A percentile compares a stretch with the other conserved stretches of the same genome.
phyloP scores from a whole-genome alignment of 1,284 basidiomycete genomes.

The Phellinidium pouzarii region DNA sequence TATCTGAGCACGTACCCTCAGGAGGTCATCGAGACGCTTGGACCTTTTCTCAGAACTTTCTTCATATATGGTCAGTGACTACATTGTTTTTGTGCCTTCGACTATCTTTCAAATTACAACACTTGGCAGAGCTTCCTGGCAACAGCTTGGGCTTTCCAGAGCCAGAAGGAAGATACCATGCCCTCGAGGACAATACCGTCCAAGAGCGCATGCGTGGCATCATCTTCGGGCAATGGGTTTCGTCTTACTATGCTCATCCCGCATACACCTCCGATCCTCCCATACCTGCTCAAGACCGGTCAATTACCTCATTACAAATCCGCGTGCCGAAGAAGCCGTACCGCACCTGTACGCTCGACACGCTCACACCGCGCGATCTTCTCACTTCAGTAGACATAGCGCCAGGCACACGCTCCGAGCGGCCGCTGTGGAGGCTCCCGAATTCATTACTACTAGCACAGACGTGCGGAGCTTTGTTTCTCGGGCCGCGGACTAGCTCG shows the following conservation, averaged over 20 bases:
- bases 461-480: constrained; percentile 1
- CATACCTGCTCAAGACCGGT: not conserved
- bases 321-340: not conserved
- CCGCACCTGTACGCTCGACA: constrained; percentile 2
- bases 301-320: not conserved
- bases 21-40: not conserved
- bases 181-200: constrained; percentile 9
- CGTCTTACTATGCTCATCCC: constrained; percentile 13
- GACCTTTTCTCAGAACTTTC: not conserved
- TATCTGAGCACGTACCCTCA: not conserved
- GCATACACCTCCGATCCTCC: not conserved
- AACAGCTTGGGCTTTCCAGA: constrained; percentile 7
- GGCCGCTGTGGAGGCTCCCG: constrained; percentile 1
- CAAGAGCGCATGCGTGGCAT: constrained; percentile 4
- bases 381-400: constrained; percentile 1
- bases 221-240: constrained; percentile 8
- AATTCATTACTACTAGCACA: not conserved
- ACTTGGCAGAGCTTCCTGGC: constrained; percentile 5
- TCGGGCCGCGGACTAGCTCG: not conserved
- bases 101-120: not conserved
- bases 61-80: not conserved
- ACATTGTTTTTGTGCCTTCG: not conserved
- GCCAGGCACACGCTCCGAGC: constrained; percentile 13
- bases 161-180: constrained; percentile 13
- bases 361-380: constrained; percentile 2